These are phyloP conservation scores for Fraxinus angustifolia DNA, from an alignment of 305 asterid species.

Conservation along the genomic window DNA sequence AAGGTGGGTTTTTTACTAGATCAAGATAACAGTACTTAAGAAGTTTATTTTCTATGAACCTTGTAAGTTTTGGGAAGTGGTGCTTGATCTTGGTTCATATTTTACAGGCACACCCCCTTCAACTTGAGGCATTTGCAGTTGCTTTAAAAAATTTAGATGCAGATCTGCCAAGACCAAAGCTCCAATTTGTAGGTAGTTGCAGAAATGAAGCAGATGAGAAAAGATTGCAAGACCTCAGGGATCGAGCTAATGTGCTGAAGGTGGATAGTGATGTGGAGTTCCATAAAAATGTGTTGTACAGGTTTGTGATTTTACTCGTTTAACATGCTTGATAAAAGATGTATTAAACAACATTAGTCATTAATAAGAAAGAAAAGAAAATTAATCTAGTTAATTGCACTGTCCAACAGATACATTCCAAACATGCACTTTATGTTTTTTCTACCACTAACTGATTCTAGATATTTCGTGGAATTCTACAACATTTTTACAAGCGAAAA, in stretches of 20 bases:
- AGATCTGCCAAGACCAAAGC: constrained; percentile 66
- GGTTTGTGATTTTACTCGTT: constrained; percentile 38
- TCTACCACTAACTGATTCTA: neutral
- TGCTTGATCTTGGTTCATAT: constrained; percentile 25
- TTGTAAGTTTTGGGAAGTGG: constrained; percentile 14
- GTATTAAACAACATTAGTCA: neutral
- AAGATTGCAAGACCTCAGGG: constrained; percentile 71
- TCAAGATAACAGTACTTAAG: constrained; percentile 43
- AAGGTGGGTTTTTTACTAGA: constrained; percentile 72
- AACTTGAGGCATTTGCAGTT: constrained; percentile 88
- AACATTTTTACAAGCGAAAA: neutral
- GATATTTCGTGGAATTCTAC: neutral
- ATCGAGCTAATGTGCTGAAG: constrained; percentile 58
- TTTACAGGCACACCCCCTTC: constrained; percentile 73
- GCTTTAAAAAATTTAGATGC: constrained; percentile 52
- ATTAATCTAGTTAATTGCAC: neutral
- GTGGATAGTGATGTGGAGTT: constrained; percentile 80
- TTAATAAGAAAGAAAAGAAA: neutral
- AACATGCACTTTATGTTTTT: neutral
- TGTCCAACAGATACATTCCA: neutral
- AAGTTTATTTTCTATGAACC: constrained; percentile 9
- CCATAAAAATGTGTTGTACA: constrained; percentile 79
- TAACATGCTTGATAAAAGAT: neutral
- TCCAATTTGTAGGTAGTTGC: constrained; percentile 94
- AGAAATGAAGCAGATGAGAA: constrained; percentile 90